Evolutionary conservation across 2,329 filamentous ascomycete genomes (phyloP).

Genomic region (Daldinia sp.): DNA sequence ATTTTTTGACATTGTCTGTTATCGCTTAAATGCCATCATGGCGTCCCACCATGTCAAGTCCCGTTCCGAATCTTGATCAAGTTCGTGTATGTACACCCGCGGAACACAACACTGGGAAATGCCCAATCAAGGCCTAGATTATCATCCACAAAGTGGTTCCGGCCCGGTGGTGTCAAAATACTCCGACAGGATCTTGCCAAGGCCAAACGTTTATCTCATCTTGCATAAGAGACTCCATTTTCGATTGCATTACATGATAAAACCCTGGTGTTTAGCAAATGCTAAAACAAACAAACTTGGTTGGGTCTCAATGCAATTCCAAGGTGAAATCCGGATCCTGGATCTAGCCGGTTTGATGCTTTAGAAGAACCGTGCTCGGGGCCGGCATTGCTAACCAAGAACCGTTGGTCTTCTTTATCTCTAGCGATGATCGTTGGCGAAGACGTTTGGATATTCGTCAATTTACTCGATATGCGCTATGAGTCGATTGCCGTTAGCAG

Average conservation of each 20-base stretch:
- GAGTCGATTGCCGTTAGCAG: slow-evolving; percentile 19
- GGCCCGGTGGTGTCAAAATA: not conserved
- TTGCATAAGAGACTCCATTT: slow-evolving; percentile 28
- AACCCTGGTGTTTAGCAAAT: not conserved
- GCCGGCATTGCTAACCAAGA: not conserved
- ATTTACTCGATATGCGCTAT: slow-evolving; percentile 40
- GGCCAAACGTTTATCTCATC: slow-evolving; percentile 33
- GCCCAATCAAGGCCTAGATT: not conserved
- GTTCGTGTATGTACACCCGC: not conserved
- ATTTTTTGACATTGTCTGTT: slow-evolving; percentile 8
- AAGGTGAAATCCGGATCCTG: not conserved
- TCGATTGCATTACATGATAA: slow-evolving; percentile 12
- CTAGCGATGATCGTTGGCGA: not conserved
- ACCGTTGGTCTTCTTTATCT: not conserved
- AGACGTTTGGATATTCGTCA: slow-evolving; percentile 6
- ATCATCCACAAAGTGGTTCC: not conserved
- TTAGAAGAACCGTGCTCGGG: not conserved
- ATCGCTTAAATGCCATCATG: slow-evolving; percentile 20
- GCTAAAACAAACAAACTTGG: not conserved
- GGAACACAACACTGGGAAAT: not conserved
- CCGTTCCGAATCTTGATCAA: slow-evolving; percentile 4
- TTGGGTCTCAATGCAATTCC: not conserved
- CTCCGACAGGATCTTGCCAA: slow-evolving; percentile 1
- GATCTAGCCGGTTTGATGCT: not conserved
- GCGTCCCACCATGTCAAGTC: slow-evolving; percentile 4